Percentiles rank a stretch among this genome's conserved stretches.
phyloP scores from a whole-genome alignment of 345 rosid species.

The Gossypioides kirkii region DNA sequence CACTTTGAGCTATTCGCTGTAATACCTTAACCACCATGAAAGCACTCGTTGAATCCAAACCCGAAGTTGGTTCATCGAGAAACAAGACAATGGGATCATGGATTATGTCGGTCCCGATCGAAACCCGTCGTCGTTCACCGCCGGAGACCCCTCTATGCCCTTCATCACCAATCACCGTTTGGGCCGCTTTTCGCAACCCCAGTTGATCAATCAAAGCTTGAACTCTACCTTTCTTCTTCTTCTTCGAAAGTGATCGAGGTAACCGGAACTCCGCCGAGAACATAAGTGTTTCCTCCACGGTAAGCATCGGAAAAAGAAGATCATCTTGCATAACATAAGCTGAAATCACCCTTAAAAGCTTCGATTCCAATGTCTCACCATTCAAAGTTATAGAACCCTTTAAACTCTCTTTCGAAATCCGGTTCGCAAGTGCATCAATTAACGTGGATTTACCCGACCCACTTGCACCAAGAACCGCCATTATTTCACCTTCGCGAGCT shows the following conservation, averaged over 20 bases:
- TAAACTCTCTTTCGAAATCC: slow-evolving; percentile 73
- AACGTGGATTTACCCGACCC: slow-evolving; percentile 93
- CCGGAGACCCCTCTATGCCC: slow-evolving; percentile 93
- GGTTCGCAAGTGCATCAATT: slow-evolving; percentile 79
- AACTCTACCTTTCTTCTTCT: slow-evolving; percentile 67
- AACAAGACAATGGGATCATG: slow-evolving; percentile 87
- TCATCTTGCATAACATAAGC: slow-evolving; percentile 98
- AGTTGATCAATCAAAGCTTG: slow-evolving; percentile 84
- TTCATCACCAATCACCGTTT: slow-evolving; percentile 89
- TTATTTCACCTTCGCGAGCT: slow-evolving; percentile 71
- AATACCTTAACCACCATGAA: slow-evolving; percentile 90
- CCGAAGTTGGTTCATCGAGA: slow-evolving; percentile 94
- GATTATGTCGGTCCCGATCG: slow-evolving; percentile 70
- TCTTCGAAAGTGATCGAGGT: slow-evolving; percentile 72
- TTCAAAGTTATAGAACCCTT: slow-evolving; percentile 72
- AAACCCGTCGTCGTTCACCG: slow-evolving; percentile 86
- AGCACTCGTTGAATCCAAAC: slow-evolving; percentile 90
- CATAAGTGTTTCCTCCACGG: slow-evolving; percentile 89
- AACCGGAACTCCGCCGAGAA: slow-evolving; percentile 93
- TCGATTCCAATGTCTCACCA: slow-evolving; percentile 66
- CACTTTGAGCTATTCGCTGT: slow-evolving; percentile 80
- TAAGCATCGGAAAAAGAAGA: slow-evolving; percentile 87
- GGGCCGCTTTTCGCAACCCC: slow-evolving; percentile 69
- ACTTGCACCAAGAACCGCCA: slow-evolving; percentile 94
- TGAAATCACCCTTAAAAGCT: slow-evolving; percentile 73